These are phyloP conservation scores for Chytriomyces sp. DNA, from an alignment of 192 early-diverging fungal species.

Conservation along the genomic window DNA sequence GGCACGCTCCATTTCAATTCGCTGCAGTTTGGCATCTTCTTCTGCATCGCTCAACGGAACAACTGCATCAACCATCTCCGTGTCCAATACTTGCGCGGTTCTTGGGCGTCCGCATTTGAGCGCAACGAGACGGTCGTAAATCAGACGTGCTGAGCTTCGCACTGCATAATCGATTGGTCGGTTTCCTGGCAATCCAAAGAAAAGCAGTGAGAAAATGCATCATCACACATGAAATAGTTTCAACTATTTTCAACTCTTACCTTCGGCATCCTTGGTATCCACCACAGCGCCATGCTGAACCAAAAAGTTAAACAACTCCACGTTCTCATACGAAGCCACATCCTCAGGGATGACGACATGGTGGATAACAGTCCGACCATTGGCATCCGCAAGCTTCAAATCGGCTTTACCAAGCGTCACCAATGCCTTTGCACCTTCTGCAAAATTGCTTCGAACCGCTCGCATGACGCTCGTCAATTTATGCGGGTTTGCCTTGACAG, in stretches of 20 bases:
- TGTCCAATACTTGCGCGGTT: neutral
- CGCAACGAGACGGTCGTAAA: conserved; percentile 14
- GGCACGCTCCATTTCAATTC: conserved; percentile 30
- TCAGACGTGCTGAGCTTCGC: neutral
- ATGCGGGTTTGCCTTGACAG: conserved; percentile 26
- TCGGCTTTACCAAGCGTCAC: conserved; percentile 5
- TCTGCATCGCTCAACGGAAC: conserved; percentile 29
- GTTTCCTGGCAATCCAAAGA: conserved; percentile 6
- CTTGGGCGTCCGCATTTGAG: conserved; percentile 16
- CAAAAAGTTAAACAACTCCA: conserved; percentile 40
- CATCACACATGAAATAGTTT: too few relatives aligned
- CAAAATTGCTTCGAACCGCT: conserved; percentile 40
- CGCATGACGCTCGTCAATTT: conserved; percentile 47
- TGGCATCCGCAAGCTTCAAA: conserved; percentile 20
- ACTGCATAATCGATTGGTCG: conserved; percentile 41
- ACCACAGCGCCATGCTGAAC: conserved; percentile 47
- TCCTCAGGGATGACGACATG: conserved; percentile 27
- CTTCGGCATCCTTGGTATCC: conserved; percentile 30
- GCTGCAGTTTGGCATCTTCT: conserved; percentile 25
- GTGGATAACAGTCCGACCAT: conserved; percentile 38
- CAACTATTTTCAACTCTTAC: neutral
- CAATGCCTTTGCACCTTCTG: conserved; percentile 29
- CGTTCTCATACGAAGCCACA: conserved; percentile 37
- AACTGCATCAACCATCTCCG: conserved; percentile 15
- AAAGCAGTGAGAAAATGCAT: neutral